phyloP scores from a whole-genome alignment of 1,139 yeast species.

The Geotrichum aggregatum region DNA sequence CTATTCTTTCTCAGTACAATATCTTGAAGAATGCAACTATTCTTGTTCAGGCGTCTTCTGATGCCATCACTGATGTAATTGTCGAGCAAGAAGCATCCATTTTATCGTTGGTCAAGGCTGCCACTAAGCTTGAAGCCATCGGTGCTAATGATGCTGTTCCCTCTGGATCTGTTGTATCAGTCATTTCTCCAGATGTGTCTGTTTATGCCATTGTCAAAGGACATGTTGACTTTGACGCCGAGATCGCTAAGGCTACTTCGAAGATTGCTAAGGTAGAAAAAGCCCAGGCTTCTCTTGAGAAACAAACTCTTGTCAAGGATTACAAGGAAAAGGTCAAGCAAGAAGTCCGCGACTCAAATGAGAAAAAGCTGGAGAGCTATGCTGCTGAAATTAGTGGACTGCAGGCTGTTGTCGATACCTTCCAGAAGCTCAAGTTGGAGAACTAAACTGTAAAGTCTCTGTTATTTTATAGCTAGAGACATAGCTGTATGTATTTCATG shows the following conservation, averaged over 20 bases:
- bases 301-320: conserved; percentile 67
- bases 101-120: conserved; percentile 87
- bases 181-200: conserved; percentile 73
- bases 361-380: conserved; percentile 62
- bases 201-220: conserved; percentile 93
- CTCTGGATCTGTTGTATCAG: conserved; percentile 81
- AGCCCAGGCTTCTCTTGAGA: conserved; percentile 50
- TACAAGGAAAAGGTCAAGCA: conserved; percentile 81
- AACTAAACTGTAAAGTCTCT: conserved; percentile 15
- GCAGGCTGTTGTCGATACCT: conserved; percentile 40
- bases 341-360: conserved; percentile 75
- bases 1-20: conserved; percentile 82
- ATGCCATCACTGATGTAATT: conserved; percentile 51
- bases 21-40: conserved; percentile 85
- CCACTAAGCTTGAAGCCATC: conserved; percentile 61
- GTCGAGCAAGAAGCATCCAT: conserved; percentile 74
- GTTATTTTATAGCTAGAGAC: too few species aligned
- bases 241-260: conserved; percentile 74
- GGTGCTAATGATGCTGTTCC: conserved; percentile 56
- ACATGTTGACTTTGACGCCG: conserved; percentile 86
- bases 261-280: conserved; percentile 59
- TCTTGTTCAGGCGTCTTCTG: conserved; percentile 63
- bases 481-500: background rate
- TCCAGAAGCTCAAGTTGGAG: conserved; percentile 39
- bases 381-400: conserved; percentile 82